Evolutionary conservation across 148 eudicot genomes (phyloP).

Genomic region (Vaccinium vitisidaea): DNA sequence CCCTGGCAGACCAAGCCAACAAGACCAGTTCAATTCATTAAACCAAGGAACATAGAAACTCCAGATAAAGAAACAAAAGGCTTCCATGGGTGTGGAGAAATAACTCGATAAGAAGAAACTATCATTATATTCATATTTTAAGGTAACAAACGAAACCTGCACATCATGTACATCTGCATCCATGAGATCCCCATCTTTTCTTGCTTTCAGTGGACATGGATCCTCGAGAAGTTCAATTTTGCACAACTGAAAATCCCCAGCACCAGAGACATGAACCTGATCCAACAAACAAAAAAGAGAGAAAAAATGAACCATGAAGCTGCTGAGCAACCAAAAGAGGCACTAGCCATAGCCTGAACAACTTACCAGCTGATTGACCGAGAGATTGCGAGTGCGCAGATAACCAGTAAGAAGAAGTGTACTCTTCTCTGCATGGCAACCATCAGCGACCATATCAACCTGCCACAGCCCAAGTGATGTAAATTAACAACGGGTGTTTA

Average conservation of each 20-base stretch:
- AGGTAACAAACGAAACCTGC: conserved; percentile 35
- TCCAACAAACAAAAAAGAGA: conserved; percentile 12
- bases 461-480: conserved; percentile 23
- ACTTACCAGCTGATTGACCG: conserved; percentile 92
- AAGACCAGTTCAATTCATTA: background rate
- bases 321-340: conserved; percentile 6
- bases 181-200: conserved; percentile 77
- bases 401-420: conserved; percentile 78
- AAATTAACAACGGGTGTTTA: background rate
- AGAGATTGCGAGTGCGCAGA: conserved; percentile 72
- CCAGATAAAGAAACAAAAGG: background rate
- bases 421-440: conserved; percentile 55
- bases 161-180: conserved; percentile 69
- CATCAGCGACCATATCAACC: conserved; percentile 67
- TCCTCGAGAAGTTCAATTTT: conserved; percentile 82
- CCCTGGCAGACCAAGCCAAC: background rate
- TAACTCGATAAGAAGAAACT: background rate
- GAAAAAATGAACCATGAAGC: conserved; percentile 9
- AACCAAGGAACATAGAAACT: background rate
- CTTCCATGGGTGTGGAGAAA: background rate
- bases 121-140: background rate
- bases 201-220: conserved; percentile 67
- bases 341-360: conserved; percentile 10
- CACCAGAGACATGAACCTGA: conserved; percentile 96
- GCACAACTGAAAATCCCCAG: conserved; percentile 85